These are phyloP conservation scores for Fusarium haematococcum DNA, from an alignment of 2,329 filamentous ascomycete genomes.

Conservation along the genomic window DNA sequence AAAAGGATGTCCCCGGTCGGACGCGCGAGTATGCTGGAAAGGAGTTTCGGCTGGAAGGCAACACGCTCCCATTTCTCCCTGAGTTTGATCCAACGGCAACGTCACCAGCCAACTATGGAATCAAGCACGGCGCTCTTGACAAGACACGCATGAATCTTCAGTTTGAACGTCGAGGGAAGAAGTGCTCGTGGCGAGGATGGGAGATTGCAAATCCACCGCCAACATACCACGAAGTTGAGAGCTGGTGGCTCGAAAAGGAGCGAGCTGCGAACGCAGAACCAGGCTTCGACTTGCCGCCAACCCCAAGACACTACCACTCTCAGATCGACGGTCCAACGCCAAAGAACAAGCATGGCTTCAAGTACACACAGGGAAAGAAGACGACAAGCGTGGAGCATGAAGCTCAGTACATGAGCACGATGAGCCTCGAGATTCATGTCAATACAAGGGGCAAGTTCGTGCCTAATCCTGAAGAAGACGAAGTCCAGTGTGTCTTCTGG, in stretches of 20 bases:
- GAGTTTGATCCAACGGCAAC: slow-evolving; percentile 75
- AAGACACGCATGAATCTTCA: slow-evolving; percentile 61
- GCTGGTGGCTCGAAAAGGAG: slow-evolving; percentile 69
- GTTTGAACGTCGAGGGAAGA: slow-evolving; percentile 59
- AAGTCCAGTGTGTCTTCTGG: slow-evolving; percentile 92
- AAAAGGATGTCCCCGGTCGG: slow-evolving; percentile 83
- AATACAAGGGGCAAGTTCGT: slow-evolving; percentile 85
- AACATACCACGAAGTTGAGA: slow-evolving; percentile 73
- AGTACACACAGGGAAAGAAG: slow-evolving; percentile 82
- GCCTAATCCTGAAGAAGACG: slow-evolving; percentile 91
- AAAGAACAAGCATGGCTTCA: slow-evolving; percentile 83
- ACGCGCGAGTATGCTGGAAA: slow-evolving; percentile 86
- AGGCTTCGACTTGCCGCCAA: slow-evolving; percentile 36
- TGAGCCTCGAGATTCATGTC: slow-evolving; percentile 93
- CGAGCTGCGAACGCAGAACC: slow-evolving; percentile 8
- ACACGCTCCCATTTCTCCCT: slow-evolving; percentile 82
- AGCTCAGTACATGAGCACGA: slow-evolving; percentile 93
- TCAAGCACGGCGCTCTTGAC: slow-evolving; percentile 63
- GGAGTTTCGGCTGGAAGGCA: slow-evolving; percentile 83
- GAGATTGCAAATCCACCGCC: slow-evolving; percentile 80
- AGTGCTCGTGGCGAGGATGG: slow-evolving; percentile 75
- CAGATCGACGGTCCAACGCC: slow-evolving; percentile 93
- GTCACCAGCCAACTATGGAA: slow-evolving; percentile 66
- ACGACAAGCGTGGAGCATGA: slow-evolving; percentile 85
- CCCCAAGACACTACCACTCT: slow-evolving; percentile 66